Evolutionary conservation across 1,284 basidiomycete species (phyloP).

Genomic region (Cystobasidiaceae sp.): DNA sequence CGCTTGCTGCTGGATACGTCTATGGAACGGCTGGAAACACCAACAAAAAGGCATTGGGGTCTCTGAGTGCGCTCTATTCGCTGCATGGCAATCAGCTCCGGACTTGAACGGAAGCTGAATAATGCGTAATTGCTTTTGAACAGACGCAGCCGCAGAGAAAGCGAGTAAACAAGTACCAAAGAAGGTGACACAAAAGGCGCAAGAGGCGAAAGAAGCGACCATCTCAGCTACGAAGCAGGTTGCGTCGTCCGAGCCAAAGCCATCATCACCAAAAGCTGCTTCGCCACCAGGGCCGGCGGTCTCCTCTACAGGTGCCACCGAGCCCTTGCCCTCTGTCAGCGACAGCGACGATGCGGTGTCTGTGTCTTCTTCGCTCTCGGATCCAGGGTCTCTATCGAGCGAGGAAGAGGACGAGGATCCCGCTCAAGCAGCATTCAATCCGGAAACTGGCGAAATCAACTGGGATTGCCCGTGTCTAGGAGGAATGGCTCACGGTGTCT

Average conservation of each 20-base stretch:
- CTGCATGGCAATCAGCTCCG: neutral
- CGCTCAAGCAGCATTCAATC: slow-evolving; percentile 60
- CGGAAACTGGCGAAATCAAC: slow-evolving; percentile 94
- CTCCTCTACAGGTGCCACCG: slow-evolving; percentile 5
- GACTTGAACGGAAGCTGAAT: too few species aligned
- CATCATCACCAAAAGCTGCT: neutral
- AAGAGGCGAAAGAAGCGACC: neutral
- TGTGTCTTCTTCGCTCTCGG: neutral
- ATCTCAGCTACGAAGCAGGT: neutral
- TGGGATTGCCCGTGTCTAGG: slow-evolving; percentile 98
- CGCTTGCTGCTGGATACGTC: slow-evolving; percentile 2
- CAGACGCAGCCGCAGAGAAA: neutral
- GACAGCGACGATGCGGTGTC: slow-evolving; percentile 6
- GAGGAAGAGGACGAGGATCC: slow-evolving; percentile 28
- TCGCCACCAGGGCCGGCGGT: neutral
- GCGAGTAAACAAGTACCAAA: neutral
- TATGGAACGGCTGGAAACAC: neutral
- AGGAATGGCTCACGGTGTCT: slow-evolving; percentile 97
- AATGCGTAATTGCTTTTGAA: too few species aligned
- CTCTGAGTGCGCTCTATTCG: neutral
- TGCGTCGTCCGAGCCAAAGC: neutral
- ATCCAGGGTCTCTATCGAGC: neutral
- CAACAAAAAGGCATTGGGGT: neutral
- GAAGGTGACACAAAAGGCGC: neutral
- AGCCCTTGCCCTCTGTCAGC: neutral